Evolutionary conservation across 768 basidiomycete genomes (phyloP), one percentile per base, ranked within the genome.

Genomic region (Hericium erinaceus): DNA sequence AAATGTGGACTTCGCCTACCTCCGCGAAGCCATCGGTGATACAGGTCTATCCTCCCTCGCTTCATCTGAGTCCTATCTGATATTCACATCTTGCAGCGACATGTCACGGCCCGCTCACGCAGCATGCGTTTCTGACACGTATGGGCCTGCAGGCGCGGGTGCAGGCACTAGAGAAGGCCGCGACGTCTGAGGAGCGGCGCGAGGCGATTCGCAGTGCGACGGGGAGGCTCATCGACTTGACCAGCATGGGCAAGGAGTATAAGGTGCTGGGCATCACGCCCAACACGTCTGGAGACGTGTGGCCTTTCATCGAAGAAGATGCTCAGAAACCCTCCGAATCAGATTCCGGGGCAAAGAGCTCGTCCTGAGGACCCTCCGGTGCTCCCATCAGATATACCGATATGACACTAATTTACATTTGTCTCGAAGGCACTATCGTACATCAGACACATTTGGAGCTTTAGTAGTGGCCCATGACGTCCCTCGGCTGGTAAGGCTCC

Each of bases 1-100:
- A n/a, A 97, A 98, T 66, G 95, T 99, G 51, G 95, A 99, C 72
- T 98, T 98, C 71, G 81, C 84, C 0, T 91, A 89, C 68, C 76
- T 98, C 49, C 78, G 80, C 66, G 92, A 97, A 72, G 84, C 90
- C 0, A 74, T 93, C 60, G 67, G 69, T 1, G 83, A 80, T 55
- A 71, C 82, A 3, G 88, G 91, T 89, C 58, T 26, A 80, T 24
- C 41, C 33, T 56, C 5, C 38, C 11, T 15, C 24, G 10, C 33
- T 28, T 1, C 7, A 8, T 50, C 20, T 22, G 4, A 22, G n/a
- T 9, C 8, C 12, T 8, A 33, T 12, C n/a, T 16, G 16, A 28
- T 20, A n/a, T 28, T 37, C 12, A n/a, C 15, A 8, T 11, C 16
- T 59, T 2, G n/a, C 59, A 79, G 75, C 76, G 1, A 65, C 71